These are phyloP conservation scores for Teunomyces cretensis DNA, from an alignment of 805 yeast genomes.

Conservation along the genomic window DNA sequence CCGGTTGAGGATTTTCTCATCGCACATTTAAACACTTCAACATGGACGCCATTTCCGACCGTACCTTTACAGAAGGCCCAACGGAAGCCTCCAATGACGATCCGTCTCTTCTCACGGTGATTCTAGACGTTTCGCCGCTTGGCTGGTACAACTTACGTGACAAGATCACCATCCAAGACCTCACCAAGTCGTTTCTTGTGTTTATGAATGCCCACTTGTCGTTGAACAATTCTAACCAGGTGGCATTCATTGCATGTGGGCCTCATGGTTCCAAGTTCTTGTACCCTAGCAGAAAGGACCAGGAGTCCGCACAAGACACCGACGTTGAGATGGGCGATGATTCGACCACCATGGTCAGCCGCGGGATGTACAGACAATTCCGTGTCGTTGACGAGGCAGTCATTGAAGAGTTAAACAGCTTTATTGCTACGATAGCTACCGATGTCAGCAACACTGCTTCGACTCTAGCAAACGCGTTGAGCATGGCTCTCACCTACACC, in stretches of 20 bases:
- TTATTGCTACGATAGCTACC: neutral
- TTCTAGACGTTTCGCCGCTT: slow-evolving; percentile 74
- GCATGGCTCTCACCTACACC: slow-evolving; percentile 77
- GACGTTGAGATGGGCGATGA: slow-evolving; percentile 5
- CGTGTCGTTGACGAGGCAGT: slow-evolving; percentile 74
- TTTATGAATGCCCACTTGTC: slow-evolving; percentile 87
- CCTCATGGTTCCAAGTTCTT: slow-evolving; percentile 66
- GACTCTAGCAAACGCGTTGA: slow-evolving; percentile 70
- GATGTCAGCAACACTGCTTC: slow-evolving; percentile 13
- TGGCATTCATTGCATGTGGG: slow-evolving; percentile 77
- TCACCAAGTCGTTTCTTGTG: slow-evolving; percentile 66
- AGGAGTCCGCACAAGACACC: slow-evolving; percentile 7
- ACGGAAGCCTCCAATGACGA: slow-evolving; percentile 34
- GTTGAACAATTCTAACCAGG: slow-evolving; percentile 77
- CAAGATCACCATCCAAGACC: slow-evolving; percentile 53
- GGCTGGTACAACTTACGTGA: slow-evolving; percentile 58
- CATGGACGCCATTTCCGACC: slow-evolving; percentile 71
- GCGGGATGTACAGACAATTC: slow-evolving; percentile 84
- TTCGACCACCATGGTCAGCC: slow-evolving; percentile 34
- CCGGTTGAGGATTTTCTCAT: neutral
- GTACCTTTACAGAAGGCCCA: slow-evolving; percentile 43
- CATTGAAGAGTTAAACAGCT: slow-evolving; percentile 50
- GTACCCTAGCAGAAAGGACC: slow-evolving; percentile 50
- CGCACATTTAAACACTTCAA: neutral
- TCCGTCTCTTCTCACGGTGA: slow-evolving; percentile 77